A percentile compares a stretch with the other conserved stretches of the same genome.
Evolutionary conservation across 1,139 yeast genomes (phyloP).

Genomic region (Suhomyces terraborum): DNA sequence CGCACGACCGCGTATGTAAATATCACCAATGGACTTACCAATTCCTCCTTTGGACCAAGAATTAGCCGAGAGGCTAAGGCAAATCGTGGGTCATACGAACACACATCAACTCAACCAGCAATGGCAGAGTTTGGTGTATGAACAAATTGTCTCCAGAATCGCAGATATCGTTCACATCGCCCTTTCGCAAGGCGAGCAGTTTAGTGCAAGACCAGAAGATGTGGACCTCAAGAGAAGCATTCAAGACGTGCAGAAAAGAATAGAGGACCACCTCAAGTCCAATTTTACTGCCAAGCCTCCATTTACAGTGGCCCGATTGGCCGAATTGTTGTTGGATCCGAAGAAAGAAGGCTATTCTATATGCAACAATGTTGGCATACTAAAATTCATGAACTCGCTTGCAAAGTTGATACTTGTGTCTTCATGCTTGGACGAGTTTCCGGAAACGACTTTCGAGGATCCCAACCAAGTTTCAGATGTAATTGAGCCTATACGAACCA

Average conservation of each 20-base stretch:
- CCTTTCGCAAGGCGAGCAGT: constrained; percentile 16
- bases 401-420: constrained; percentile 31
- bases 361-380: constrained; percentile 23
- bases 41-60: constrained; percentile 16
- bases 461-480: background rate
- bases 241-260: constrained; percentile 15
- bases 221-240: constrained; percentile 22
- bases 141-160: constrained; percentile 16
- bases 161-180: constrained; percentile 13
- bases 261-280: constrained; percentile 23
- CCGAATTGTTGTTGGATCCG: constrained; percentile 54
- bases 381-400: constrained; percentile 36
- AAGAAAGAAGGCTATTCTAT: constrained; percentile 33
- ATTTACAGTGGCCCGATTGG: constrained; percentile 56
- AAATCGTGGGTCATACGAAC: constrained; percentile 9
- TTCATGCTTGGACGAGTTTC: constrained; percentile 31
- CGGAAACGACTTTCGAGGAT: constrained; percentile 19
- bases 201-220: constrained; percentile 17
- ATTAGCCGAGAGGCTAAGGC: constrained; percentile 11
- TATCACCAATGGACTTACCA: constrained; percentile 12
- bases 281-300: constrained; percentile 50
- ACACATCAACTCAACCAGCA: background rate
- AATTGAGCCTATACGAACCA: constrained; percentile 11
- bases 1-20: constrained; percentile 3
- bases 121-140: constrained; percentile 11